These are phyloP conservation scores for Brassica nigra DNA, from an alignment of 345 rosid genomes.

Conservation along the genomic window DNA sequence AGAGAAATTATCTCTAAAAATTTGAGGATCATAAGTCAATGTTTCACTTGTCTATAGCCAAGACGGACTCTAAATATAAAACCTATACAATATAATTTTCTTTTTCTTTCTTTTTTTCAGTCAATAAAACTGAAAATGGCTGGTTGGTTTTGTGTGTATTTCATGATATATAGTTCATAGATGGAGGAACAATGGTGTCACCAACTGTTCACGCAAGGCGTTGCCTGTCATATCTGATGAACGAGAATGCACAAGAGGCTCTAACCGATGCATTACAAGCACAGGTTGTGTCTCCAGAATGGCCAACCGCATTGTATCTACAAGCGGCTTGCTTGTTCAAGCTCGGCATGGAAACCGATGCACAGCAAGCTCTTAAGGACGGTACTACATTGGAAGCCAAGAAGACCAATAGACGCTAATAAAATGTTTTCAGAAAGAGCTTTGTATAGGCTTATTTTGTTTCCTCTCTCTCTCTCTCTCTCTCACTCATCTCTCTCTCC, in stretches of 20 bases:
- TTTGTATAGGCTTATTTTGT: constrained; percentile 39
- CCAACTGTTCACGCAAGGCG: constrained; percentile 92
- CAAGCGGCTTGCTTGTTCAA: constrained; percentile 86
- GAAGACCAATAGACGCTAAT: constrained; percentile 46
- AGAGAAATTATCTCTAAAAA: not conserved
- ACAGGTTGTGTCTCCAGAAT: constrained; percentile 80
- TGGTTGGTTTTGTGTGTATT: constrained; percentile 4
- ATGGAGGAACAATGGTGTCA: constrained; percentile 93
- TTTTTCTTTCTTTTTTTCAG: not conserved
- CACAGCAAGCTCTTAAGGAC: constrained; percentile 79
- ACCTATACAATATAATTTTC: too few species aligned
- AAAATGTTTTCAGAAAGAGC: constrained; percentile 3
- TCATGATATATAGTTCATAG: constrained; percentile 64
- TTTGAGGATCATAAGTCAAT: too few species aligned
- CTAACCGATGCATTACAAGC: constrained; percentile 91
- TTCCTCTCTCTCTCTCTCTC: not conserved
- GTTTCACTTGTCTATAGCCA: too few species aligned
- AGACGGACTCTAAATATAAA: too few species aligned
- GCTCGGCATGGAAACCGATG: constrained; percentile 93
- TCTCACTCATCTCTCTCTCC: constrained; percentile 9
- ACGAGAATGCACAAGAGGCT: constrained; percentile 71
- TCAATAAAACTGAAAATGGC: not conserved
- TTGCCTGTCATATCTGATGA: constrained; percentile 79
- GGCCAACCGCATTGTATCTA: constrained; percentile 87
- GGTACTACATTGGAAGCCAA: constrained; percentile 76